phyloP scores from a whole-genome alignment of 495 filamentous ascomycete genomes.

The Xeromyces bisporus region DNA sequence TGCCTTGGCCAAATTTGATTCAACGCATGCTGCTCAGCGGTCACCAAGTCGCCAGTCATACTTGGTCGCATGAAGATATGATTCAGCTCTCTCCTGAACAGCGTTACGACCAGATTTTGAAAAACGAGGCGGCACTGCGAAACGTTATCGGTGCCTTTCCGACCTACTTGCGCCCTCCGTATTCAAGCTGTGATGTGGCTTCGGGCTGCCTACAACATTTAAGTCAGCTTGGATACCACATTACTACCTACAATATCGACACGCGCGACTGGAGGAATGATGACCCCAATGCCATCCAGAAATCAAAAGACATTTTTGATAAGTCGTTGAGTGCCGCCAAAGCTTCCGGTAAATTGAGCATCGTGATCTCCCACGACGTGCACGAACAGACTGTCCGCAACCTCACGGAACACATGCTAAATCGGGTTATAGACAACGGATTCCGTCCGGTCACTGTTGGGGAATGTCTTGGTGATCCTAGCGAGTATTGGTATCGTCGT shows the following conservation, averaged over 20 bases:
- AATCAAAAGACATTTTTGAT: constrained; percentile 56
- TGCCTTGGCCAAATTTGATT: constrained; percentile 43
- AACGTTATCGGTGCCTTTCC: constrained; percentile 69
- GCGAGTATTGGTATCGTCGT: constrained; percentile 51
- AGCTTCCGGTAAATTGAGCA: constrained; percentile 32
- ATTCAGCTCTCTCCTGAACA: constrained; percentile 36
- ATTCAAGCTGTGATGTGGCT: constrained; percentile 46
- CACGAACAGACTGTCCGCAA: constrained; percentile 62
- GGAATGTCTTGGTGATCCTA: constrained; percentile 55
- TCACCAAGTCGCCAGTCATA: constrained; percentile 77
- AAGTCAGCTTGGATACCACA: constrained; percentile 55
- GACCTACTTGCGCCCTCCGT: constrained; percentile 75
- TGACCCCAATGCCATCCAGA: constrained; percentile 41
- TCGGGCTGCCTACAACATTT: constrained; percentile 43
- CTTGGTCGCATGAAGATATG: constrained; percentile 68
- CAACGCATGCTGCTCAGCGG: constrained; percentile 49
- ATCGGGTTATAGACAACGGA: constrained; percentile 35
- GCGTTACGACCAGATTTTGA: constrained; percentile 51
- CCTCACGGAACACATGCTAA: constrained; percentile 58
- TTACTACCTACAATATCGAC: constrained; percentile 60
- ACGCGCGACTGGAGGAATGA: constrained; percentile 62
- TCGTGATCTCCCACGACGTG: constrained; percentile 67
- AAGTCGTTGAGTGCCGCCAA: constrained; percentile 25
- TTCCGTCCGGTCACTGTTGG: constrained; percentile 59
- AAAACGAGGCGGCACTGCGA: constrained; percentile 64